Evolutionary conservation across 495 filamentous ascomycete species (phyloP).

Genomic region (Amorphotheca resinae): DNA sequence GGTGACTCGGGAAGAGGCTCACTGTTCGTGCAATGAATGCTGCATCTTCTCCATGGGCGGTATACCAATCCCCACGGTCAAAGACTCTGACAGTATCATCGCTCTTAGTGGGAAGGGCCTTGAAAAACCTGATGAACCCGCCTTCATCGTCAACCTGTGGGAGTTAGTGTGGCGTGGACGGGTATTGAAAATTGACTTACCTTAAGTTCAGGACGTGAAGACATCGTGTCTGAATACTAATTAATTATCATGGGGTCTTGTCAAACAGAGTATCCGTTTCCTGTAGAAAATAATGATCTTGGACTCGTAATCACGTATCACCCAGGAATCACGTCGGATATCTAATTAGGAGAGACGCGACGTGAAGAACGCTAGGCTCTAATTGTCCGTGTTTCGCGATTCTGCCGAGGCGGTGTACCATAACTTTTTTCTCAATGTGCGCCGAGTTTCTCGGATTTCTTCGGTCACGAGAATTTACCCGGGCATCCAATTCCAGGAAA

Average conservation of each 20-base stretch:
- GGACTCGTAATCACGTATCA: too few species aligned
- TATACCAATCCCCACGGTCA: conserved; percentile 90
- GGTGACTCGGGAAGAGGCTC: conserved; percentile 17
- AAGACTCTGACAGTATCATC: conserved; percentile 78
- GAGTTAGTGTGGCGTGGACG: conserved; percentile 9
- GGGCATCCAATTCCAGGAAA: not conserved
- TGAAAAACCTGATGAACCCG: conserved; percentile 92
- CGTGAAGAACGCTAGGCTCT: not conserved
- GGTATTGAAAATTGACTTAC: conserved; percentile 21
- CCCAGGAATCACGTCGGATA: too few species aligned
- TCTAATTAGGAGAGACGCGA: conserved; percentile 4
- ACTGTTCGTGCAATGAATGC: conserved; percentile 83
- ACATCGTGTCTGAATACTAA: conserved; percentile 42
- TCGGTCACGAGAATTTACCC: not conserved
- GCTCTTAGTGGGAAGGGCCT: conserved; percentile 54
- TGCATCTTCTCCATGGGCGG: conserved; percentile 84
- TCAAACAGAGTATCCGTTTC: too few species aligned
- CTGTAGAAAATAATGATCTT: too few species aligned
- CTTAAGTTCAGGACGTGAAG: conserved; percentile 77
- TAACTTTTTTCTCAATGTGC: not conserved
- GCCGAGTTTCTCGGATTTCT: not conserved
- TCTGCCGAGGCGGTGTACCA: not conserved
- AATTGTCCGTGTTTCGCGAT: not conserved
- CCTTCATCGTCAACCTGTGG: conserved; percentile 83
- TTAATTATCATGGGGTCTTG: not conserved